Base-by-base conservation (phyloP, 2,329 filamentous ascomycete species). In the Trichoderma semiorbis region DNA sequence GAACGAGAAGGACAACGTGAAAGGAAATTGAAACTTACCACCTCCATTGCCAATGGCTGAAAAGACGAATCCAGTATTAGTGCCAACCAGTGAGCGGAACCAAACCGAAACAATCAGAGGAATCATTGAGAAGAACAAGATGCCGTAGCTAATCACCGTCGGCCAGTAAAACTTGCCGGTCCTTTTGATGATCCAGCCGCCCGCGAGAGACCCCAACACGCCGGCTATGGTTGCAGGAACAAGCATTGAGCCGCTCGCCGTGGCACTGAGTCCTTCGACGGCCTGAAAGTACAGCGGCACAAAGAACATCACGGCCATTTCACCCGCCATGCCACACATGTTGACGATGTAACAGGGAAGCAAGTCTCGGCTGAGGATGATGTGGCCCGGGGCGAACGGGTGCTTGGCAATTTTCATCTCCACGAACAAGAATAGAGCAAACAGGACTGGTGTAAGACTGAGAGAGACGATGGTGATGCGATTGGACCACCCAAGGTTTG, bases 281-380 rank as follows among this genome's bases (percentile, higher is more conserved):
- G 91, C 92, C 80, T 95, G 93, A 81, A 92, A 93, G 80, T 92
- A 93, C 2, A 95, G 83, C 1, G 93, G 92, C n/a, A 93, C 83
- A 81, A 93, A 93, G 83, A 93, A 95, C 5, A 92, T 74, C 1
- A 86, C 81, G 0, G 88, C 86, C 77, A 84, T 81, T 73, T 85
- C 82, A 16, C 87, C 90, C 1, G 85, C 88, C 68, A 92, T 87
- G 66, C 87, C 85, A 79, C 93, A 94, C 81, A 94, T 93, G 79
- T 94, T 94, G 78, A 88, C 89, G 1, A 90, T 80, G 76, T 92
- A 94, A 78, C 88, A 89, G 3, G 91, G 88, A 64, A 93, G 85
- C 32, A 95, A 84, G 7, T 86, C 86, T 7, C 85, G 84, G 77
- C 92, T 86, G 76, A 93, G 89, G 74, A 95, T 91, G 75, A 95